Conservation (phyloP, 2,329 filamentous ascomycete genomes). For the Thelonectria blattea region DNA sequence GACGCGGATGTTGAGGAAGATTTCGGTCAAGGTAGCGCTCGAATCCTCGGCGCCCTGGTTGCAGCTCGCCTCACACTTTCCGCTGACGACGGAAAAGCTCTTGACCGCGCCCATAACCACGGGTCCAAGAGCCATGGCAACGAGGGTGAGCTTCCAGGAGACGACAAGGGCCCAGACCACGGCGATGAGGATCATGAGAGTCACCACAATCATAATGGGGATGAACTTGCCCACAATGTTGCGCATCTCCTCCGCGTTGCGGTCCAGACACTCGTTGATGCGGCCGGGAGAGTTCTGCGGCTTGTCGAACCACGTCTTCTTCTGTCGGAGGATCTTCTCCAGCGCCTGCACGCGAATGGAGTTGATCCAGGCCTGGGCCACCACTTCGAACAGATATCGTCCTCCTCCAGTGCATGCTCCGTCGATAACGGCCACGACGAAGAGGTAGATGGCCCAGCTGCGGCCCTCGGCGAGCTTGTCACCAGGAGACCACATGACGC, state of each 20-base stretch:
- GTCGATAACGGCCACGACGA: conserved; percentile 71
- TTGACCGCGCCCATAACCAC: conserved; percentile 70
- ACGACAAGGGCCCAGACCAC: conserved; percentile 75
- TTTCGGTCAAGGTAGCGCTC: conserved; percentile 69
- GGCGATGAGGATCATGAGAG: conserved; percentile 71
- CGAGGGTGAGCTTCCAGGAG: conserved; percentile 82
- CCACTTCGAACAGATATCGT: conserved; percentile 74
- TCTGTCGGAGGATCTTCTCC: conserved; percentile 74
- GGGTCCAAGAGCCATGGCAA: conserved; percentile 73
- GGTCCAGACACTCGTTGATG: conserved; percentile 76
- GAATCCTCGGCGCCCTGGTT: conserved; percentile 67
- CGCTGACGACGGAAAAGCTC: conserved; percentile 68
- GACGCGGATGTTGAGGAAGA: conserved; percentile 78
- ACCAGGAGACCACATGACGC: conserved; percentile 66
- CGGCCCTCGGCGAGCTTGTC: conserved; percentile 58
- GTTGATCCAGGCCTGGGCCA: conserved; percentile 80
- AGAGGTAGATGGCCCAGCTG: conserved; percentile 73
- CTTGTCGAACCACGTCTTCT: conserved; percentile 78
- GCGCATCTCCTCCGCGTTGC: conserved; percentile 85
- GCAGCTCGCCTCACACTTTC: conserved; percentile 73
- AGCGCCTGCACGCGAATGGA: conserved; percentile 71
- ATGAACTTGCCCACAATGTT: conserved; percentile 81
- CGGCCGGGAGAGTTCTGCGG: conserved; percentile 67
- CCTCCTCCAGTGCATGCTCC: conserved; percentile 68
- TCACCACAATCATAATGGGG: conserved; percentile 70